Base-by-base conservation (phyloP, 768 basidiomycete genomes). In the Auricularia sp. region DNA sequence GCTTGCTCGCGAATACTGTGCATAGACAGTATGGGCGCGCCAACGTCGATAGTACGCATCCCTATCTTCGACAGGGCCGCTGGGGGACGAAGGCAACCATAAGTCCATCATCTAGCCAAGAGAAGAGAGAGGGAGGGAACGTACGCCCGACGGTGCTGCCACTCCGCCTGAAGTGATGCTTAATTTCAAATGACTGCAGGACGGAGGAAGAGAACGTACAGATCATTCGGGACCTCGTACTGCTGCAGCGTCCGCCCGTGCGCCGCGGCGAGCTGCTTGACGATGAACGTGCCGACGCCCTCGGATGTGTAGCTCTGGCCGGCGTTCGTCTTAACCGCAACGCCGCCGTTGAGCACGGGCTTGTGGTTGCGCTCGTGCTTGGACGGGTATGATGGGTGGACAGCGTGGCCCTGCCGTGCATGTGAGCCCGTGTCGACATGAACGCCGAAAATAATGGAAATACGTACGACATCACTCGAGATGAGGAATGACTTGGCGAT, bases 1-100 rank as follows among this genome's bases (percentile, higher is more conserved):
- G 84, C 90, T 21, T 92, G 97, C 77, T 97, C 94, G 63, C 96
- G 83, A 68, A 95, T 91, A 43, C 91, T 93, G 76, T 99, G 97
- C 94, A 96, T 93, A 3, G 89, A 90, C 29, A 97, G 76, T 84
- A 93, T 92, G 2, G 92, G 85, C 67, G 86, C 85, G 36, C 97
- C 97, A 47, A 99, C 88, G 73, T 99, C 97, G 62, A 95, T 91
- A 0, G 93, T 93, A 35, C 96, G 85, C 56, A 98, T 72, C 2
- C 92, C 93, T 62, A 91, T 82, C 72, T 90, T 84, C 3, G 91
- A 92, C 8, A 96, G 79, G 78, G 88, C 84, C 0, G 96, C 61
- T 63, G 44, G 36, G n/a, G n/a, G 21, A 29, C 8, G 18, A 18
- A 42, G 21, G 64, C 36, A 63, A 16, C 16, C 18, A 16, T n/a